A percentile compares a stretch with the other conserved stretches of the same genome.
These are phyloP conservation scores for Botrytis fabae DNA, from an alignment of 2,329 filamentous ascomycete genomes.

Conservation along the genomic window DNA sequence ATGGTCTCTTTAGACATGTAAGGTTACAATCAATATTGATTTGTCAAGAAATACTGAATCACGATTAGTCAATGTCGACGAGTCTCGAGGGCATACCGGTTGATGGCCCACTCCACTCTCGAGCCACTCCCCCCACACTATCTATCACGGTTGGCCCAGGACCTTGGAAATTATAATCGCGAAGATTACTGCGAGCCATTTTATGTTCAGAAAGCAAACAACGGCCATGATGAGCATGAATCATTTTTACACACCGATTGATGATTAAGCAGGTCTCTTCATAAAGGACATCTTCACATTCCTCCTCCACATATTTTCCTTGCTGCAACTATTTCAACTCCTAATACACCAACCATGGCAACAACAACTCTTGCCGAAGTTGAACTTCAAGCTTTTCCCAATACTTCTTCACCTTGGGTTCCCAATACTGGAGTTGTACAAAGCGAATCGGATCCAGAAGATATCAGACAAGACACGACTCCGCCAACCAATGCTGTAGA, in stretches of 20 bases:
- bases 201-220: background rate
- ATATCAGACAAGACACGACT: constrained; percentile 13
- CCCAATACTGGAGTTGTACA: background rate
- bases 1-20: background rate
- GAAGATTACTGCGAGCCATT: background rate
- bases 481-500: constrained; percentile 11
- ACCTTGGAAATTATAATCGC: background rate
- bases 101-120: background rate
- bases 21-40: background rate
- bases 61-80: background rate
- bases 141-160: background rate
- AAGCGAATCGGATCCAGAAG: constrained; percentile 5
- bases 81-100: background rate
- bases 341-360: background rate
- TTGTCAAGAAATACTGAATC: background rate
- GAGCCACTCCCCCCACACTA: background rate
- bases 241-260: background rate
- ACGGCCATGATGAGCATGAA: too few species aligned
- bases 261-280: background rate
- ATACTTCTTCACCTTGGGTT: background rate
- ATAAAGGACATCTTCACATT: background rate
- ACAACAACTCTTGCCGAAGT: background rate
- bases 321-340: too few species aligned
- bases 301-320: background rate
- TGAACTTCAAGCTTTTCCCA: background rate